A percentile compares a stretch with the other conserved stretches of the same genome.
Conservation (phyloP, 176 grass and related monocot species). For the Triticum dicoccoides region DNA sequence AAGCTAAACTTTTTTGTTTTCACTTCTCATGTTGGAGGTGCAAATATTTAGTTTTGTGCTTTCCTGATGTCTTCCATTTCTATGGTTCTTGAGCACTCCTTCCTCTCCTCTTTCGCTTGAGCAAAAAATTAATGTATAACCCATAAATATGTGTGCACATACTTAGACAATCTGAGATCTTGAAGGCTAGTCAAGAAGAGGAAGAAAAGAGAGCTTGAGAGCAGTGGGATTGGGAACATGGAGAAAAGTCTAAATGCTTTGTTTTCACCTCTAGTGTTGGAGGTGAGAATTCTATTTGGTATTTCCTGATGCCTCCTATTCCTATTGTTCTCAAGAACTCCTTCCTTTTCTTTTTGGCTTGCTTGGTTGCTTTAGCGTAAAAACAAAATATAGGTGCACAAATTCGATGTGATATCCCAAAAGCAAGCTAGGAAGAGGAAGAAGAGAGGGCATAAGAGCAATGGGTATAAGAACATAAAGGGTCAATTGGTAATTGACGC, state of each 20-base stretch:
- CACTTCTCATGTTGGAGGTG: neutral
- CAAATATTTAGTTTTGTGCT: neutral
- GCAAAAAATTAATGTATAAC: too few relatives aligned
- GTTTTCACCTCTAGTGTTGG: neutral
- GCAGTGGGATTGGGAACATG: neutral
- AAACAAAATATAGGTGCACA: neutral
- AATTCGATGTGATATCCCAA: neutral
- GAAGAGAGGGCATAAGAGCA: neutral
- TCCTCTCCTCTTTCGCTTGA: neutral
- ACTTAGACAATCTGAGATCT: neutral
- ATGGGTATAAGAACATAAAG: neutral
- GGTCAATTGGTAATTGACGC: neutral
- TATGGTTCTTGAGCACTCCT: constrained; percentile 22
- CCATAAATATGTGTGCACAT: too few relatives aligned
- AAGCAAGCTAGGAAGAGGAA: neutral
- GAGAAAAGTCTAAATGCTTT: neutral
- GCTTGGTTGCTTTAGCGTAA: neutral
- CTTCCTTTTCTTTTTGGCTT: neutral
- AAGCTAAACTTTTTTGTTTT: too few relatives aligned
- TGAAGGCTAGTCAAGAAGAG: neutral
- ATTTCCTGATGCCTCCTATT: neutral
- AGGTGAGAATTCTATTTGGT: neutral
- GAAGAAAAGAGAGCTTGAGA: neutral
- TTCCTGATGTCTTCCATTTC: constrained; percentile 33
- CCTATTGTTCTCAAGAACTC: neutral